Evolutionary conservation across 2,329 filamentous ascomycete species (phyloP), one percentile per base, ranked within the genome.

Genomic region (Tolypocladium sp.): DNA sequence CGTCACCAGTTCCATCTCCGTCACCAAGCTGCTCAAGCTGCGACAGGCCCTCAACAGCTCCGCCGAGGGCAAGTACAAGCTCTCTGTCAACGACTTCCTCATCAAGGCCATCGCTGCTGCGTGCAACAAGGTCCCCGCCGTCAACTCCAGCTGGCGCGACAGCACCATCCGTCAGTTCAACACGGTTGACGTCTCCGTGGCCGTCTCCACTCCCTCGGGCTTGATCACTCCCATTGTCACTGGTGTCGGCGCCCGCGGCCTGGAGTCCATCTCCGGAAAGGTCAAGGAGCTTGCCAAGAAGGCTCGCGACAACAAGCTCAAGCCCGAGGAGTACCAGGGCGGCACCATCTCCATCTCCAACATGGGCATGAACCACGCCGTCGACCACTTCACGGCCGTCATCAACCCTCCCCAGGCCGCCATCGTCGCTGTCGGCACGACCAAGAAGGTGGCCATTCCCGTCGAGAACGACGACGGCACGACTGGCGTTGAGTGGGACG

Each of bases 291-390:
- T 99, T 59, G 92, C 92, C 73, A 96, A 96, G 86, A 91, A 91
- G 74, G 94, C 94, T 63, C 87, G 92, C 63, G 94, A 97, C 68
- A 90, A 91, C 79, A 99, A 97, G 87, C 89, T 99, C 69, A 97
- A 97, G 88, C 94, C 94, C 55, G 93, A 99, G 77, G 92, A 99
- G 79, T 99, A 96, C 86, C 93, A 97, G 83, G 94, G 94, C 59
- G 94, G 94, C 74, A 96, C 91, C 74, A 96, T 99, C 79, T 97
- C 93, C 76, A 97, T 99, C 79, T 96, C 91, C 80, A 99, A 99
- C 86, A 96, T 99, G 94, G 94, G 94, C 77, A 99, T 99, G 94
- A 99, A 99, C 85, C 73, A 87, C 55, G 93, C 94, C 56, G 88
- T 99, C 63, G 92, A 97, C 79, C 86, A 92, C 74, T 99, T 99